Conservation (phyloP, 208 protist genomes). For the Acanthamoeba divionensis region DNA sequence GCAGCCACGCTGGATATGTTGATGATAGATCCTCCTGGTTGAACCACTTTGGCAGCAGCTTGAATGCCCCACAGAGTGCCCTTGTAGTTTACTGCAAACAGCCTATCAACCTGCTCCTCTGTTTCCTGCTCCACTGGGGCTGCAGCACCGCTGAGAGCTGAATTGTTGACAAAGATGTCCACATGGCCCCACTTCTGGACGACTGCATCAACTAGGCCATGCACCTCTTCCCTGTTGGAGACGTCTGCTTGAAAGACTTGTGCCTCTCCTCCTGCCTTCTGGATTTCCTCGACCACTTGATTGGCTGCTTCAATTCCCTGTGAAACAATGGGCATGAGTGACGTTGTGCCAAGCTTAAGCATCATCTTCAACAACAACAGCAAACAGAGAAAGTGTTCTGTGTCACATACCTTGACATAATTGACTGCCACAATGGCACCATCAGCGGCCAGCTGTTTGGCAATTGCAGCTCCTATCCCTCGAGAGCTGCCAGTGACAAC, state of each 20-base stretch:
- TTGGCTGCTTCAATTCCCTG: background rate
- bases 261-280: background rate
- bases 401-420: background rate
- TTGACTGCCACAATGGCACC: conserved; percentile 25
- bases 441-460: background rate
- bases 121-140: background rate
- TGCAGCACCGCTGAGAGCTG: background rate
- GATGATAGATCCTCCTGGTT: background rate
- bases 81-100: background rate
- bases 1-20: background rate
- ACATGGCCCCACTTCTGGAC: background rate
- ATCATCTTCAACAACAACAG: background rate
- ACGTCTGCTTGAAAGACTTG: background rate
- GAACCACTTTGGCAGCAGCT: background rate
- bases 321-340: too few species aligned
- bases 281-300: background rate
- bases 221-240: background rate
- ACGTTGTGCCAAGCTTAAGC: background rate
- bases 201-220: background rate
- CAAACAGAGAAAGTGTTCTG: background rate
- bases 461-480: background rate
- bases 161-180: background rate
- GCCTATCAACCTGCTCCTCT: background rate
- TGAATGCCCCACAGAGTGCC: too few species aligned
- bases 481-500: background rate